Evolutionary conservation across 2,329 filamentous ascomycete genomes (phyloP).

Genomic region (Colletotrichum sojae): DNA sequence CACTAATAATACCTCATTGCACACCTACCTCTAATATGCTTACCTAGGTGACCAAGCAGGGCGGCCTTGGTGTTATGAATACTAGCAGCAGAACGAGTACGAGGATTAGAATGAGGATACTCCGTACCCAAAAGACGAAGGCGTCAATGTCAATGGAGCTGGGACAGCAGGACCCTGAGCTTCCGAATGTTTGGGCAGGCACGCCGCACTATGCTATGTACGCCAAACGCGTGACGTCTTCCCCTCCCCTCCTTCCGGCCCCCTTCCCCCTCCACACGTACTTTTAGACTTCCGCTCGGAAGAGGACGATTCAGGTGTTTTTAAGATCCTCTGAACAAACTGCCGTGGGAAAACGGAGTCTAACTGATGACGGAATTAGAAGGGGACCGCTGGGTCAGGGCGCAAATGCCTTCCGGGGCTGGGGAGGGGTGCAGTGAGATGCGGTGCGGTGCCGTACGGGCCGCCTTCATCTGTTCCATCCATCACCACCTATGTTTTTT

Average conservation of each 20-base stretch:
- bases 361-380: constrained; percentile 37
- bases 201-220: not conserved
- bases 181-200: constrained; percentile 31
- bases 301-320: constrained; percentile 8
- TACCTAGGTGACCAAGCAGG: too few species aligned
- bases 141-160: too few species aligned
- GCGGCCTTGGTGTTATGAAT: too few species aligned
- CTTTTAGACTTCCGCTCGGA: constrained; percentile 4
- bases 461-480: too few species aligned
- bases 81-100: too few species aligned
- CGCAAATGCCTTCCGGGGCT: constrained; percentile 7
- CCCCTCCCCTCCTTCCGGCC: not conserved
- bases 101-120: too few species aligned
- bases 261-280: not conserved
- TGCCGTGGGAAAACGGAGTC: constrained; percentile 20
- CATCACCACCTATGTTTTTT: too few species aligned
- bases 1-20: too few species aligned
- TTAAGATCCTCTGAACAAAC: constrained; percentile 4
- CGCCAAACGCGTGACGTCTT: constrained; percentile 8
- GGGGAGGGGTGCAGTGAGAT: not conserved
- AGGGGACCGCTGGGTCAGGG: constrained; percentile 15
- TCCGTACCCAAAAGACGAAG: too few species aligned
- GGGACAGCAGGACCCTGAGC: constrained; percentile 21
- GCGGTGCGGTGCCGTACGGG: too few species aligned
- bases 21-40: too few species aligned